Evolutionary conservation across 768 basidiomycete genomes (phyloP).

Genomic region (Galerina sulciceps): DNA sequence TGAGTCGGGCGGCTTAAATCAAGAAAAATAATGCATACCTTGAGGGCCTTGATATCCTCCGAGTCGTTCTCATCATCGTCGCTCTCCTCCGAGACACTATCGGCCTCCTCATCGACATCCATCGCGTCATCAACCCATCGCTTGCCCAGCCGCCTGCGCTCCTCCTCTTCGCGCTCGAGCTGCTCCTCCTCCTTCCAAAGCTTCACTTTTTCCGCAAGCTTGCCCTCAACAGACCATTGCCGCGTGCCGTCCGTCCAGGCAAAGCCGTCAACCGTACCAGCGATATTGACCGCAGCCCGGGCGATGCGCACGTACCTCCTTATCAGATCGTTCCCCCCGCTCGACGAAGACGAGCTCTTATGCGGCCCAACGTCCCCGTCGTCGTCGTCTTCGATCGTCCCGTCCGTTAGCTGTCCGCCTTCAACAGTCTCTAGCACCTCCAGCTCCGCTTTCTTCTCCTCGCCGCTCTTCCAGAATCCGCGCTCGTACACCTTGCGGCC

Average conservation of each 20-base stretch:
- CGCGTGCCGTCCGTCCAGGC: slow-evolving; percentile 62
- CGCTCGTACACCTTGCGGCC: slow-evolving; percentile 88
- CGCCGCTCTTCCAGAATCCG: slow-evolving; percentile 90
- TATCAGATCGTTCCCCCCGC: slow-evolving; percentile 41
- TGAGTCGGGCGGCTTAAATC: slow-evolving; percentile 15
- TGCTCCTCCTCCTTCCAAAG: slow-evolving; percentile 74
- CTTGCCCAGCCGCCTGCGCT: slow-evolving; percentile 61
- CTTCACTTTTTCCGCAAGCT: slow-evolving; percentile 68
- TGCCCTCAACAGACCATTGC: slow-evolving; percentile 67
- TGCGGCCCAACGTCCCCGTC: slow-evolving; percentile 52
- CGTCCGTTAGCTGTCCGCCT: slow-evolving; percentile 64
- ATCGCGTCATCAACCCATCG: slow-evolving; percentile 71
- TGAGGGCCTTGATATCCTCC: slow-evolving; percentile 77
- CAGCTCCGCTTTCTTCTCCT: slow-evolving; percentile 69
- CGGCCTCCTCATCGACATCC: slow-evolving; percentile 67
- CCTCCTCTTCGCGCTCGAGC: slow-evolving; percentile 70
- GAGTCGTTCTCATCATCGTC: slow-evolving; percentile 66
- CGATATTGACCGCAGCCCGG: slow-evolving; percentile 71
- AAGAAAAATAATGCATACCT: slow-evolving; percentile 50
- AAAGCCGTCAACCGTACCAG: slow-evolving; percentile 77
- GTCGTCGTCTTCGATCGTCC: slow-evolving; percentile 81
- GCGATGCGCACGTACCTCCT: slow-evolving; percentile 78
- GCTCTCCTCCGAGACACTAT: slow-evolving; percentile 48
- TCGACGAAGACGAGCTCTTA: slow-evolving; percentile 21
- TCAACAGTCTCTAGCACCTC: slow-evolving; percentile 77